Evolutionary conservation across 2,329 filamentous ascomycete species (phyloP).

Genomic region (Talaromyces sp.): DNA sequence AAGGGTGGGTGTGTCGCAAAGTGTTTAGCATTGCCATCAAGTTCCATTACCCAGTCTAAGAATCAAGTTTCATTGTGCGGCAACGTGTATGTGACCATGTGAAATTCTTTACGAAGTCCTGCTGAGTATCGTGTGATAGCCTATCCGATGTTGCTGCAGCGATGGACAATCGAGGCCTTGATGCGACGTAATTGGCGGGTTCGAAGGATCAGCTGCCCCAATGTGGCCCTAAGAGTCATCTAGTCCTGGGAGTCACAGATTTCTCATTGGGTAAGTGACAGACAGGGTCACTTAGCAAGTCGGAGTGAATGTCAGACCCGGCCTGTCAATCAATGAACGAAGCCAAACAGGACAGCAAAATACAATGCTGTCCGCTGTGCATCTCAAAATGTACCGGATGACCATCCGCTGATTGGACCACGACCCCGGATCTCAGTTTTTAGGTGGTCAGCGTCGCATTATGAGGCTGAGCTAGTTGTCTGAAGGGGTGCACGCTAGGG

Average conservation of each 20-base stretch:
- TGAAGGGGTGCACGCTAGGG: background rate
- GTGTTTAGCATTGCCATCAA: background rate
- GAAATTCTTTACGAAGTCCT: background rate
- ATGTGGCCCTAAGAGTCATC: background rate
- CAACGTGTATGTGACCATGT: background rate
- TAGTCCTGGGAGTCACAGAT: background rate
- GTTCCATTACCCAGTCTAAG: background rate
- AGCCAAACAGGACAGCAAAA: background rate
- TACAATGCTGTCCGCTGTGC: background rate
- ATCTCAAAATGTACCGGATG: background rate
- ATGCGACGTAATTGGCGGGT: background rate
- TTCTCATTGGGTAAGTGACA: background rate
- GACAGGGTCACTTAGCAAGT: background rate
- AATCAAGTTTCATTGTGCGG: too few species aligned
- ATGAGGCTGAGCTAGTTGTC: background rate
- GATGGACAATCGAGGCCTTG: background rate
- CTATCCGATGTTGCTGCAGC: background rate
- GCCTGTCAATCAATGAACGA: background rate
- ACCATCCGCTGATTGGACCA: background rate
- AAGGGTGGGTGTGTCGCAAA: background rate
- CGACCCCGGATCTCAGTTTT: background rate
- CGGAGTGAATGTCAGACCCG: background rate
- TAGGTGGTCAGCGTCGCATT: slow-evolving; percentile 6
- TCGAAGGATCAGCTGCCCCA: background rate
- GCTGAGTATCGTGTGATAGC: background rate